Evolutionary conservation across 768 basidiomycete species (phyloP), one percentile per base, ranked within the genome.

Genomic region (Mycena vulgaris): DNA sequence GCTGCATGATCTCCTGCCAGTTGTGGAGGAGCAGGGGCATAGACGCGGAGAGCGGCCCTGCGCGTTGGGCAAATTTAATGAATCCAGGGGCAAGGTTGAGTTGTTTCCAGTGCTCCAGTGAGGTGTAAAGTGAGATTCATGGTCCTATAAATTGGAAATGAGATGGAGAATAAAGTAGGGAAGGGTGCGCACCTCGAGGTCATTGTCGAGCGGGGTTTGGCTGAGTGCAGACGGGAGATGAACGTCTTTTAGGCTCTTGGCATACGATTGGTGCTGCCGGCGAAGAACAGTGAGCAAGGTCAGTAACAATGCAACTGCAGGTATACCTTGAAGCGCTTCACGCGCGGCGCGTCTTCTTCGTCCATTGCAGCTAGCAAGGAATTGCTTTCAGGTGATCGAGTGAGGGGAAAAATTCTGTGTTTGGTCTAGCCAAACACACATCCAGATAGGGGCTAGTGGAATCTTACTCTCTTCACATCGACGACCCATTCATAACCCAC

Each of bases 1-100:
- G 72, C 2, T 86, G 82, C 25, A 92, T 82, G 2, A 97, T 85
- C 17, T 92, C 89, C 71, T 84, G 82, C 90, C 92, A 93, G 78
- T 95, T 91, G 74, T 94, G 93, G 10, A 97, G 83, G 17, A 97
- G 86, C 31, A 95, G 82, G 1, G 95, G 92, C 88, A 96, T 89
- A 6, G 93, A 95, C 3, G 89, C 86, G 7, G 92, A 90, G 42
- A 95, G 82, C 0, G 85, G 78, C 47, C 90, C 87, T 0, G 86
- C 89, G 69, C 86, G 86, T 66, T 86, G 84, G 2, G 91, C 89
- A 75, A 95, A 96, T 31, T 83, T 80, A 62, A 95, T 79, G 78
- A 96, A 96, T 2, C 89, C 84, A 0, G 93, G 88, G 2, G 94
- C 86, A 25, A 97, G 87, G 78, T 94, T 95, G 68, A 96, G 87